Conservation (phyloP, 169 alveolate species). For the Eimeria necatrix region DNA sequence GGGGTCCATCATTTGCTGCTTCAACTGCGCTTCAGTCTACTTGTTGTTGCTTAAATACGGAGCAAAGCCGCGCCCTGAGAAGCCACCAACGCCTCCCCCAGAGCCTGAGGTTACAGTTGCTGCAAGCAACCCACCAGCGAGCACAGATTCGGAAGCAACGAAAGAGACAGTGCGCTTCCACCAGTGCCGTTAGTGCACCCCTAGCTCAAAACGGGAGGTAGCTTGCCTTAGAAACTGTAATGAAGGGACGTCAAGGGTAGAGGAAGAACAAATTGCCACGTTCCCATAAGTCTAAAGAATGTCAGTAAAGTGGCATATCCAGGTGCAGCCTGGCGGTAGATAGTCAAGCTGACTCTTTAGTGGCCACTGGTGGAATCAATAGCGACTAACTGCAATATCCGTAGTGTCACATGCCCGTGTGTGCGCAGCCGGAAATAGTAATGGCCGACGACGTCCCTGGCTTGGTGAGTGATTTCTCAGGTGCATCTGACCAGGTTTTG, state of each 20-base stretch:
- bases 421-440: slow-evolving; percentile 40
- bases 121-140: slow-evolving; percentile 8
- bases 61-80: slow-evolving; percentile 71
- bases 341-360: no score
- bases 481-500: no score
- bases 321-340: neutral
- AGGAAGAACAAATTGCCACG: no score
- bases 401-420: neutral
- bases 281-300: no score
- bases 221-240: no score
- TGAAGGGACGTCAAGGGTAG: no score
- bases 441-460: slow-evolving; percentile 69
- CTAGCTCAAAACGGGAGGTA: no score
- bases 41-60: slow-evolving; percentile 60
- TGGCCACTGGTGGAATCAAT: no score
- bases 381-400: no score
- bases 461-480: slow-evolving; percentile 5
- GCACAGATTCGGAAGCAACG: neutral
- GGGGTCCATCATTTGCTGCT: neutral
- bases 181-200: neutral
- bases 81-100: slow-evolving; percentile 77
- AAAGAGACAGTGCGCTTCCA: neutral
- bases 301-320: neutral
- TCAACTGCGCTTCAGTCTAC: slow-evolving; percentile 29
- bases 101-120: slow-evolving; percentile 38